Conservation (phyloP, 371 early-diverging fungal genomes). For the Lichtheimia hyalospora region DNA sequence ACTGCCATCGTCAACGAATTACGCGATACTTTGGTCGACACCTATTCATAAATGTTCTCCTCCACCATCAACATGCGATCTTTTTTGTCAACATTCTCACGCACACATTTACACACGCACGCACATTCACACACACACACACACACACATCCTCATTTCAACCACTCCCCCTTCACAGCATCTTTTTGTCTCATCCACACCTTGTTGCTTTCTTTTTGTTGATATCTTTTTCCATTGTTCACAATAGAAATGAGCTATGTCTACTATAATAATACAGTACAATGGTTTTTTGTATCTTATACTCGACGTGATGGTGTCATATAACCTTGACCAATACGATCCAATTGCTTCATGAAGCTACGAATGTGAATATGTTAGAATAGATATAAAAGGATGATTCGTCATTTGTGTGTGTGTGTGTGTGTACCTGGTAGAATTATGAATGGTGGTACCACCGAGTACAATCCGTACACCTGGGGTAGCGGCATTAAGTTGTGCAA, state of each 20-base stretch:
- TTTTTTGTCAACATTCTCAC: background rate
- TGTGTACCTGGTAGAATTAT: conserved; percentile 68
- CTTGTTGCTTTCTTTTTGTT: too few relatives aligned
- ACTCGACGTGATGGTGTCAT: conserved; percentile 9
- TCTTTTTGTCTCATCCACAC: too few relatives aligned
- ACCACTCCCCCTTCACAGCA: too few relatives aligned
- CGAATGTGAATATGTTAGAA: too few relatives aligned
- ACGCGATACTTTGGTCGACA: conserved; percentile 93
- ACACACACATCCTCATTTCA: too few relatives aligned
- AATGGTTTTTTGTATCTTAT: conserved; percentile 7
- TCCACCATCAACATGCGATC: background rate
- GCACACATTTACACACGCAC: too few relatives aligned
- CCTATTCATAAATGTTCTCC: conserved; percentile 62
- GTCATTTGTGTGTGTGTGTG: background rate
- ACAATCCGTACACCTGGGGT: conserved; percentile 80
- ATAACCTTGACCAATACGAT: conserved; percentile 9
- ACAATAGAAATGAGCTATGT: too few relatives aligned
- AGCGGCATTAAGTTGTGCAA: conserved; percentile 75
- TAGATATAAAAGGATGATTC: too few relatives aligned
- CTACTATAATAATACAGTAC: too few relatives aligned
- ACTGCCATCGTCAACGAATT: conserved; percentile 91
- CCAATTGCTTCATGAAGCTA: conserved; percentile 23
- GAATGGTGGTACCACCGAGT: conserved; percentile 88
- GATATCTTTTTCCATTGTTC: conserved; percentile 5
- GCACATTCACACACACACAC: too few relatives aligned